Conservation (phyloP, 2,329 filamentous ascomycete genomes). For the Fusarium foetens region DNA sequence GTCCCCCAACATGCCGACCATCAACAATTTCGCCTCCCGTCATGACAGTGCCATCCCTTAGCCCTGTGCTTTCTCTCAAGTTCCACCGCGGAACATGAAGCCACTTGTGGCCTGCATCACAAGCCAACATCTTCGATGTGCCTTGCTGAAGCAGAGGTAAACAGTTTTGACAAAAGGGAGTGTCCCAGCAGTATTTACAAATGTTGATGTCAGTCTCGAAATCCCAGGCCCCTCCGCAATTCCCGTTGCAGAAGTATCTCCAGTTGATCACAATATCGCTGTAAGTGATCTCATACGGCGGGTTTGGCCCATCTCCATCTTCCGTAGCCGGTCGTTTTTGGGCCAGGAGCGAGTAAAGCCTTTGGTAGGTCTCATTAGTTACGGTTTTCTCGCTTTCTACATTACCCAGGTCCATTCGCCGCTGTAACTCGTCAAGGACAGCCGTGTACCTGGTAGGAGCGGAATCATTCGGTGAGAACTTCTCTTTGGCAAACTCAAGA, state of each 20-base stretch:
- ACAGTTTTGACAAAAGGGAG: neutral
- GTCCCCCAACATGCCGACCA: rapidly evolving
- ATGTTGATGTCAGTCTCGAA: neutral
- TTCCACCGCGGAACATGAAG: neutral
- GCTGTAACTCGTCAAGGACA: neutral
- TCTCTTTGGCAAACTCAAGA: neutral
- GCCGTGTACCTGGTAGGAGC: neutral
- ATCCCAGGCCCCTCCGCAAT: neutral
- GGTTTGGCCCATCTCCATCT: rapidly evolving
- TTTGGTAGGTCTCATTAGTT: neutral
- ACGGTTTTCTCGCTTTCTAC: neutral
- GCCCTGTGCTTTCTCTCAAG: neutral
- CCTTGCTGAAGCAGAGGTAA: neutral
- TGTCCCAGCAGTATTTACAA: neutral
- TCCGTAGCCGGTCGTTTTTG: rapidly evolving
- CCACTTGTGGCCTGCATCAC: neutral
- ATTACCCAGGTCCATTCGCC: rapidly evolving
- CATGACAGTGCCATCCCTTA: neutral
- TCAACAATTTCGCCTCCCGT: neutral
- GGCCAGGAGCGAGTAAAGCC: rapidly evolving
- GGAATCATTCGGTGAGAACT: rapidly evolving
- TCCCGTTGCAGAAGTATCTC: neutral
- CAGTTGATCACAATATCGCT: neutral
- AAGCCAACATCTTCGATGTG: neutral
- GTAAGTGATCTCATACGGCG: neutral